A percentile compares a stretch with the other conserved stretches of the same genome.
Conservation (phyloP, 148 eudicot species). For the Pouteria glomerata region DNA sequence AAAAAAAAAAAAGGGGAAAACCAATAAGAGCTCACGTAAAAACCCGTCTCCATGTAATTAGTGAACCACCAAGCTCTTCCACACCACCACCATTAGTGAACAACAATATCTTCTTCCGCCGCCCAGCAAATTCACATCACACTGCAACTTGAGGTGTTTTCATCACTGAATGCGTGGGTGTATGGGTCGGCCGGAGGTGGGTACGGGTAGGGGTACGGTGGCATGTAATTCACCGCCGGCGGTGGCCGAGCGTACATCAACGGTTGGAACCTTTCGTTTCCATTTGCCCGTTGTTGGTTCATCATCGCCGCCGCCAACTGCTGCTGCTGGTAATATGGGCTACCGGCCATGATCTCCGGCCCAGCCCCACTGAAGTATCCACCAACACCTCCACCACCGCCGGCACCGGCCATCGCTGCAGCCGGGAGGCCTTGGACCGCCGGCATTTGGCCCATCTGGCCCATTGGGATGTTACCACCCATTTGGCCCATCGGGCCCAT, state of each 20-base stretch:
- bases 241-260: conserved; percentile 93
- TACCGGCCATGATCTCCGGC: conserved; percentile 57
- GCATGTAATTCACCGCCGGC: conserved; percentile 60
- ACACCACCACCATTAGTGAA: no score
- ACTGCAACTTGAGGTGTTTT: conserved; percentile 77
- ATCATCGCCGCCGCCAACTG: conserved; percentile 82
- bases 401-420: conserved; percentile 20
- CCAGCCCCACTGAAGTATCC: conserved; percentile 46
- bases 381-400: conserved; percentile 17
- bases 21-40: no score
- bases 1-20: no score
- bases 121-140: conserved; percentile 62
- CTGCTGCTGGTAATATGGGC: conserved; percentile 62
- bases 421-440: conserved; percentile 86
- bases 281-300: conserved; percentile 77
- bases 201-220: conserved; percentile 22
- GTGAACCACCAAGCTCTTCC: no score
- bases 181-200: conserved; percentile 65
- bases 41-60: no score
- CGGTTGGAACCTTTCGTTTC: conserved; percentile 84
- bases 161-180: conserved; percentile 65
- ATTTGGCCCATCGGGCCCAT: conserved; percentile 61
- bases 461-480: conserved; percentile 69
- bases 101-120: no score
- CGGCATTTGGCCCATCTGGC: conserved; percentile 52